Conservation (phyloP, 2,329 filamentous ascomycete genomes). For the Trichoderma atroviride region DNA sequence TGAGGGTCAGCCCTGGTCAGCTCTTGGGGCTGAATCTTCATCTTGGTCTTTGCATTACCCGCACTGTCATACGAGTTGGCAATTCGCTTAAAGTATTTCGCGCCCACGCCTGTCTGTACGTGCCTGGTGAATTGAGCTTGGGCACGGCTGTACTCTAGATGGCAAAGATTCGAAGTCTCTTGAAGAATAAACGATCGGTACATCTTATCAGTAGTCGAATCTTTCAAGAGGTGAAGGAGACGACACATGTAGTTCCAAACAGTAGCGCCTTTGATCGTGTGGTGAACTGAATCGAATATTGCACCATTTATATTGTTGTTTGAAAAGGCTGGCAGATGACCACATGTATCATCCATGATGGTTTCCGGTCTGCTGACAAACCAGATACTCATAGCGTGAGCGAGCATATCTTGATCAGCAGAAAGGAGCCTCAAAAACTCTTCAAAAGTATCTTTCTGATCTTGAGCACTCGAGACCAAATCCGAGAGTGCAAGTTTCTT, state of each 20-base stretch:
- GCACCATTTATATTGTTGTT: conserved; percentile 48
- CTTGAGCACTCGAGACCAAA: conserved; percentile 36
- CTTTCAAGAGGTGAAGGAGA: conserved; percentile 42
- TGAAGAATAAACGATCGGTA: conserved; percentile 45
- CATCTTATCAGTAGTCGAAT: conserved; percentile 34
- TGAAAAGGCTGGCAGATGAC: conserved; percentile 40
- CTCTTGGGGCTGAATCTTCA: conserved; percentile 47
- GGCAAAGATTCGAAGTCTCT: conserved; percentile 49
- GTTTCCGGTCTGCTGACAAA: conserved; percentile 48
- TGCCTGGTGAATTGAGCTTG: conserved; percentile 47
- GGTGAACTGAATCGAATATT: conserved; percentile 47
- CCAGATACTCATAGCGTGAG: conserved; percentile 39
- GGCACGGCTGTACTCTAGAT: conserved; percentile 47
- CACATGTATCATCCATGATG: conserved; percentile 49
- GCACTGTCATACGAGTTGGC: conserved; percentile 41
- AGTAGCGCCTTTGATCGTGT: conserved; percentile 39
- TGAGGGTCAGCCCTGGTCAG: conserved; percentile 44
- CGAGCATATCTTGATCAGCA: conserved; percentile 39
- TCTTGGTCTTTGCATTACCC: conserved; percentile 41
- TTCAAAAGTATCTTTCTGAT: conserved; percentile 40
- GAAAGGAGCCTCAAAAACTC: conserved; percentile 42
- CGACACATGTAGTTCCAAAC: conserved; percentile 46
- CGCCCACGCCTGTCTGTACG: conserved; percentile 40
- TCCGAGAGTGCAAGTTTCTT: conserved; percentile 39
- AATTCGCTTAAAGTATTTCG: conserved; percentile 48